Conservation (phyloP, 2,329 filamentous ascomycete species). For the Catunica adiposa region DNA sequence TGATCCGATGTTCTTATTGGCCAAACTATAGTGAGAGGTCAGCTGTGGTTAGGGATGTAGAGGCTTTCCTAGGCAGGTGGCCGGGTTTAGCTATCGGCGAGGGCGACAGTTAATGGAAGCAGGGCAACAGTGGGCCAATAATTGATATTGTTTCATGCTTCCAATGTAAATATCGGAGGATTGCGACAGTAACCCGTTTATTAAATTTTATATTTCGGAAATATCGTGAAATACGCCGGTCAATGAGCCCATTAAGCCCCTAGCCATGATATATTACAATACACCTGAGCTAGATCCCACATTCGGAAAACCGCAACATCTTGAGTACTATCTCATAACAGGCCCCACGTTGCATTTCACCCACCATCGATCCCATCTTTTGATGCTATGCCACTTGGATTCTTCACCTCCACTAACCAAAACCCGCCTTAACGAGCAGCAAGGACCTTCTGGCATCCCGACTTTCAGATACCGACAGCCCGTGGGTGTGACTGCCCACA, state of each 20-base stretch:
- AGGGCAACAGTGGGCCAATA: too few relatives aligned
- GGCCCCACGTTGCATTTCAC: background rate
- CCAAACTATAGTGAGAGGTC: background rate
- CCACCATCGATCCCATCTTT: too few relatives aligned
- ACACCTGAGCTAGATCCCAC: background rate
- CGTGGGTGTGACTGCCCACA: background rate
- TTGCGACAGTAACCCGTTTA: too few relatives aligned
- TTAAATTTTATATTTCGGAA: too few relatives aligned
- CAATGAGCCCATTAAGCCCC: too few relatives aligned
- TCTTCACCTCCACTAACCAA: background rate
- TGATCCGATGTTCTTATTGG: background rate
- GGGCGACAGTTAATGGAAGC: too few relatives aligned
- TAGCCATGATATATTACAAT: background rate
- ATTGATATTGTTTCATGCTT: too few relatives aligned
- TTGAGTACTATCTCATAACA: background rate
- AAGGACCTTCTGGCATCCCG: background rate
- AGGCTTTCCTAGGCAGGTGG: background rate
- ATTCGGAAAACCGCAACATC: background rate
- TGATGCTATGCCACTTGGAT: too few relatives aligned
- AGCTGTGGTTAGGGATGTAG: background rate
- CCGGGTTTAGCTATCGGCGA: background rate
- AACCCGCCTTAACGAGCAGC: background rate
- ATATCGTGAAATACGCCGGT: too few relatives aligned
- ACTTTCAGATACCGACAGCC: background rate
- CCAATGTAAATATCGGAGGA: too few relatives aligned